Percentiles rank a stretch among this genome's conserved stretches.
phyloP scores from a whole-genome alignment of 495 filamentous ascomycete genomes.

The Annulohypoxylon stygium region DNA sequence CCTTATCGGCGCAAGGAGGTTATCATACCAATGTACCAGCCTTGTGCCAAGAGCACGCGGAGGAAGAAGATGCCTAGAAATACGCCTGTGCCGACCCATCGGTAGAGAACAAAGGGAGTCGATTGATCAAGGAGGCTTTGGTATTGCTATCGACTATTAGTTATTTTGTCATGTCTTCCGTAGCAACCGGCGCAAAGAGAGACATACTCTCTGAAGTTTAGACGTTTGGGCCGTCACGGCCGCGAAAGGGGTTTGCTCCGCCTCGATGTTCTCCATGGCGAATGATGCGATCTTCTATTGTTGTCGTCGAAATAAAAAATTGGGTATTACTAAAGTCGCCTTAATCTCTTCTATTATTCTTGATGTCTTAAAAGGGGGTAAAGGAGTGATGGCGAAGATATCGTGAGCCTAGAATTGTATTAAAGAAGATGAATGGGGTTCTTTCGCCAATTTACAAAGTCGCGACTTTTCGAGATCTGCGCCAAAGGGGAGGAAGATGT shows the following conservation, averaged over 20 bases:
- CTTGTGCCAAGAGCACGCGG: slow-evolving; percentile 89
- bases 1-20: background rate
- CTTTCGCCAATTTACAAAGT: slow-evolving; percentile 40
- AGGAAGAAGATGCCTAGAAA: slow-evolving; percentile 85
- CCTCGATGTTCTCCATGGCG: slow-evolving; percentile 81
- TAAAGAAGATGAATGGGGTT: slow-evolving; percentile 24
- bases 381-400: slow-evolving; percentile 41
- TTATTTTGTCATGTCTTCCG: background rate
- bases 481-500: slow-evolving; percentile 34
- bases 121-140: slow-evolving; percentile 94
- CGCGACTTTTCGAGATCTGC: slow-evolving; percentile 46
- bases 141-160: slow-evolving; percentile 76
- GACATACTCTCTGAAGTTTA: slow-evolving; percentile 59
- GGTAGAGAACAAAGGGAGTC: slow-evolving; percentile 86
- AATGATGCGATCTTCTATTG: slow-evolving; percentile 16
- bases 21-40: slow-evolving; percentile 95
- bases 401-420: slow-evolving; percentile 8
- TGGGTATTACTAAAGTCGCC: background rate
- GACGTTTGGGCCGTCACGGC: slow-evolving; percentile 88
- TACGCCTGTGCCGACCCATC: slow-evolving; percentile 85
- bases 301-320: slow-evolving; percentile 10
- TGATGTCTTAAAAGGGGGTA: background rate
- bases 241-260: slow-evolving; percentile 85
- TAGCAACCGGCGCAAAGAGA: slow-evolving; percentile 19
- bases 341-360: background rate